Base-by-base conservation (phyloP, 75 land plant genomes). In the Cupressus sempervirens region DNA sequence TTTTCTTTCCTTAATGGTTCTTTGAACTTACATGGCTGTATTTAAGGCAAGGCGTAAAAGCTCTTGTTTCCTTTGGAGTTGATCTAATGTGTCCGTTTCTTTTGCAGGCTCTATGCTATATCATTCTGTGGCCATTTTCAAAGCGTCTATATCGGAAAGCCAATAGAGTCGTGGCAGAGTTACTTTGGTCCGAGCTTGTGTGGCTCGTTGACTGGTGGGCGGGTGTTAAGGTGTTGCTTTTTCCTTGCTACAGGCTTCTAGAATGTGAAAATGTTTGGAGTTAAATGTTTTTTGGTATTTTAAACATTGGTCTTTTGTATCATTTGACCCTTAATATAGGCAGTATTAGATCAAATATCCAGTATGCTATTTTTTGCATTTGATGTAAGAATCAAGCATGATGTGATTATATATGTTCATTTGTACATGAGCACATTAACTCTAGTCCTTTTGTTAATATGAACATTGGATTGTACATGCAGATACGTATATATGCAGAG, bases 151-250 rank as follows among this genome's bases (percentile, higher is more conserved):
- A 94, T 89, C 86, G 99, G 84, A 89, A 85, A 79, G 89, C 90
- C 43, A 97, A 97, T 75, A 92, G 88, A 86, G 35, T 87, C 34
- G 67, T 97, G 76, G 92, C 92, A 52, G 97, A 97, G 73, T 81
- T 93, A 73, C 88, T 95, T 80, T 97, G 97, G 97, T 85, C 94
- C 73, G 91, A 97, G 90, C 96, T 97, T 52, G 89, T 97, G 15
- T 97, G 97, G 97, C 87, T 97, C 16, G 29, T 97, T 75, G 99
- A 97, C 89, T 97, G 99, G 99, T 97, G 99, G 99, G 99, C 97
- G 9, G 94, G 91, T 40, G 91, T 97, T 54, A 86, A 93, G 99
- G 99, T 97, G 58, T 40, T 77, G 32, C 48, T 50, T 62, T 1
- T 68, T 15, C 54, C 34, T 54, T 48, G 26, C 87, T 35, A 40